A percentile compares a stretch with the other conserved stretches of the same genome.
These are phyloP conservation scores for Apophysomyces variabilis DNA, from an alignment of 371 early-diverging fungal genomes.

Conservation along the genomic window DNA sequence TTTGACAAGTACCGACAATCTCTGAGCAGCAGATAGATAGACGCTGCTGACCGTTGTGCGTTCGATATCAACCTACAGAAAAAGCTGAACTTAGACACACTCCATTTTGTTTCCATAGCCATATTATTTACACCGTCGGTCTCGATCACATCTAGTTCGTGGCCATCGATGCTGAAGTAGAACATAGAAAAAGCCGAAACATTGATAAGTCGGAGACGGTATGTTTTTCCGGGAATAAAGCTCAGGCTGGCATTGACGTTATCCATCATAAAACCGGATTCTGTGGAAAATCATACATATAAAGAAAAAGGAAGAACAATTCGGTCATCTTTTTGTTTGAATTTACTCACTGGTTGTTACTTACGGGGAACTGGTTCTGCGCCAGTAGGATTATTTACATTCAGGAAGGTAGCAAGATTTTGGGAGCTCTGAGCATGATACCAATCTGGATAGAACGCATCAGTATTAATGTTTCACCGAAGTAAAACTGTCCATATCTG, in stretches of 20 bases:
- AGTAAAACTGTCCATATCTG: background rate
- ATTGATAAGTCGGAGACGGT: constrained; percentile 83
- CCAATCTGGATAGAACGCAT: constrained; percentile 58
- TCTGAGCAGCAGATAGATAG: constrained; percentile 70
- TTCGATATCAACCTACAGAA: constrained; percentile 46
- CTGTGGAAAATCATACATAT: background rate
- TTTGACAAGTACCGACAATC: constrained; percentile 72
- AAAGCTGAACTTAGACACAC: background rate
- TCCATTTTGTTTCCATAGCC: background rate
- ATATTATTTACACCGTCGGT: constrained; percentile 68
- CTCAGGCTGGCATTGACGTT: constrained; percentile 45
- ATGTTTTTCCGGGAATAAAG: constrained; percentile 77
- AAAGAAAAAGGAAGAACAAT: too few species aligned
- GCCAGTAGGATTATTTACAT: constrained; percentile 66
- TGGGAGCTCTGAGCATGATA: constrained; percentile 58
- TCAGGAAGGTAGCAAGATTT: constrained; percentile 50
- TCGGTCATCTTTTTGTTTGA: background rate
- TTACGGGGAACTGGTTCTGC: constrained; percentile 66
- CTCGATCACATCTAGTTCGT: constrained; percentile 80
- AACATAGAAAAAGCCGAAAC: constrained; percentile 78
- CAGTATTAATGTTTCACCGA: background rate
- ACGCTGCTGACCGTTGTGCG: constrained; percentile 61
- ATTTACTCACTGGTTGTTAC: background rate
- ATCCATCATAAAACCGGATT: constrained; percentile 59
- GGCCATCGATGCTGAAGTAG: constrained; percentile 80